Percentiles rank a stretch among this genome's conserved stretches.
Evolutionary conservation across 129 eudicot species (phyloP).

Genomic region (Pittosporum tobira): DNA sequence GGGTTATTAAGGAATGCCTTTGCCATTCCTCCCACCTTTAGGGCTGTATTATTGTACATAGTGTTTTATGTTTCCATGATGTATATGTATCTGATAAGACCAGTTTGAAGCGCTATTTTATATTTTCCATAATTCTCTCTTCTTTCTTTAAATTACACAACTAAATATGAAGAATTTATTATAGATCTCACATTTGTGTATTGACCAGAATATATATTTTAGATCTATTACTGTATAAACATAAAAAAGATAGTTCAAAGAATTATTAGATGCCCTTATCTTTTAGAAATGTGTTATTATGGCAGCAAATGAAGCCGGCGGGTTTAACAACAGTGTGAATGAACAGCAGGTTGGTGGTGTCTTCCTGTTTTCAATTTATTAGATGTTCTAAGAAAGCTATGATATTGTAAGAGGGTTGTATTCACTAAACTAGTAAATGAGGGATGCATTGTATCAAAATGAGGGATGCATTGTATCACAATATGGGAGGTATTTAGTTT

Average conservation of each 20-base stretch:
- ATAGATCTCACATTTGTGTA: too few species aligned
- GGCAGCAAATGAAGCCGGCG: constrained; percentile 78
- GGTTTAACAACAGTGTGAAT: constrained; percentile 83
- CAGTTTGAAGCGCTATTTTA: too few species aligned
- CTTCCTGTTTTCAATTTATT: constrained; percentile 7
- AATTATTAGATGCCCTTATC: constrained; percentile 11
- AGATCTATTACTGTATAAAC: background rate
- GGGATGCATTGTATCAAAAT: background rate
- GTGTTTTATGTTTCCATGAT: too few species aligned
- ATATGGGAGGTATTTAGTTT: constrained; percentile 1
- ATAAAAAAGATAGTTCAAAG: background rate
- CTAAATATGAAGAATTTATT: too few species aligned
- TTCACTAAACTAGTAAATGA: constrained; percentile 8
- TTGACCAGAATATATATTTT: too few species aligned
- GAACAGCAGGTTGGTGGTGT: constrained; percentile 70
- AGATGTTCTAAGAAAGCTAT: background rate
- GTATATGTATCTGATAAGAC: too few species aligned
- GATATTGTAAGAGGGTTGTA: constrained; percentile 8
- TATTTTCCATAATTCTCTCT: too few species aligned
- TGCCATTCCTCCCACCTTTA: too few species aligned
- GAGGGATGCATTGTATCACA: background rate
- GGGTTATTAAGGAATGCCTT: too few species aligned
- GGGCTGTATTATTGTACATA: too few species aligned
- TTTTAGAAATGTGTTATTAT: constrained; percentile 16
- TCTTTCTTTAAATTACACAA: too few species aligned